phyloP scores from a whole-genome alignment of 1,284 basidiomycete species.

The Cystobasidiaceae sp. region DNA sequence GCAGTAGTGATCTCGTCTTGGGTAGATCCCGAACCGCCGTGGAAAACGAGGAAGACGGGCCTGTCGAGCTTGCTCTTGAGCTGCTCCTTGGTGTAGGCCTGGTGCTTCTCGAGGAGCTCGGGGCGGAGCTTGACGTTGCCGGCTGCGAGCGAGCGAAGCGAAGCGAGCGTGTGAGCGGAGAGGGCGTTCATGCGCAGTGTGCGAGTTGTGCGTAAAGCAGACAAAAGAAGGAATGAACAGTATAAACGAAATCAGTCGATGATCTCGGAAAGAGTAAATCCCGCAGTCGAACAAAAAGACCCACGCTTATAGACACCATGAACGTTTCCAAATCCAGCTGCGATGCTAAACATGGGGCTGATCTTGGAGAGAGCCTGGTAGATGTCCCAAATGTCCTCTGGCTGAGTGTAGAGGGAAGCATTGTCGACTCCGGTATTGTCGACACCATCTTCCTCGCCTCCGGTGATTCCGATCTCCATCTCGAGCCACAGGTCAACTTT shows the following conservation, averaged over 20 bases:
- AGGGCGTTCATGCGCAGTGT: too few relatives aligned
- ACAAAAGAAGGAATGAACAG: conserved; percentile 45
- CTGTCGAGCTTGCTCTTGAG: conserved; percentile 67
- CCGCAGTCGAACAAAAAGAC: too few relatives aligned
- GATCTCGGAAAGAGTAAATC: too few relatives aligned
- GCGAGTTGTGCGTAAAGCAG: background rate
- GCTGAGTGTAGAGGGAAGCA: conserved; percentile 90
- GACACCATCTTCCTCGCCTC: conserved; percentile 32
- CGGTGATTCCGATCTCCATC: conserved; percentile 99
- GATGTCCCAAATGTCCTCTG: conserved; percentile 92
- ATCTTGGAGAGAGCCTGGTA: conserved; percentile 76
- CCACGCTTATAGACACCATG: conserved; percentile 85
- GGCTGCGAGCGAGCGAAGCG: conserved; percentile 32
- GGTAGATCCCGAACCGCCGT: conserved; percentile 96
- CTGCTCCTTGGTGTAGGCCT: conserved; percentile 69
- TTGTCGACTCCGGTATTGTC: conserved; percentile 76
- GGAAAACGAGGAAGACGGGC: conserved; percentile 86
- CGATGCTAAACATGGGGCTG: conserved; percentile 92
- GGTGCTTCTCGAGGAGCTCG: conserved; percentile 88
- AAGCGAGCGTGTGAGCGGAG: background rate
- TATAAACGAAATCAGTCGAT: too few relatives aligned
- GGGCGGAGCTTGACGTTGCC: conserved; percentile 90
- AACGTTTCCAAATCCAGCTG: conserved; percentile 94
- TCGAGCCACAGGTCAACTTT: conserved; percentile 90
- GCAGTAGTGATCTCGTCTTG: conserved; percentile 95